Percentiles rank a stretch among this genome's conserved stretches.
These are phyloP conservation scores for Schwanniomyces sp. DNA, from an alignment of 805 yeast species.

Conservation along the genomic window DNA sequence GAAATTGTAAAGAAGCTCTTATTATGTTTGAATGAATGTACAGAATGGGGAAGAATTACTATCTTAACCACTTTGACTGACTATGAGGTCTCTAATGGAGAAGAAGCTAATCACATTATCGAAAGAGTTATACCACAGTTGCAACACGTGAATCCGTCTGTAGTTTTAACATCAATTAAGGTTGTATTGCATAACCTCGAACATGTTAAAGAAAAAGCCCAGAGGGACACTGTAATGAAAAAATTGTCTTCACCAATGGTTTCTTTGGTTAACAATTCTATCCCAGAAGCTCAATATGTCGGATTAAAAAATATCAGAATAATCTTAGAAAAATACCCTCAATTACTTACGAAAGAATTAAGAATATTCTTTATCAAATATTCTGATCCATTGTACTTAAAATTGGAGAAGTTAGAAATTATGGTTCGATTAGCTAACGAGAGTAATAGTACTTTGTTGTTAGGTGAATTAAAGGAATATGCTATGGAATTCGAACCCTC, in stretches of 20 bases:
- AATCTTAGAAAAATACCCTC: slow-evolving; percentile 85
- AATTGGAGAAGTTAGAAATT: slow-evolving; percentile 74
- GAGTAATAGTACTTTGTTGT: slow-evolving; percentile 53
- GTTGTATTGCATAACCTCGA: slow-evolving; percentile 72
- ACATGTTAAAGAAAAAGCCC: slow-evolving; percentile 40
- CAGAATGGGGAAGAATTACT: slow-evolving; percentile 98
- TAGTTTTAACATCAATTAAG: slow-evolving; percentile 82
- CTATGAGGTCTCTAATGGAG: slow-evolving; percentile 52
- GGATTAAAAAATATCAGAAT: slow-evolving; percentile 89
- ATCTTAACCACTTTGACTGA: slow-evolving; percentile 80
- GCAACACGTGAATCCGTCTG: slow-evolving; percentile 96
- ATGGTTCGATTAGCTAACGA: slow-evolving; percentile 68
- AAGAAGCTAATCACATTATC: slow-evolving; percentile 80
- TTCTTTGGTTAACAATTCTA: slow-evolving; percentile 77
- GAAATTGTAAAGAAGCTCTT: slow-evolving; percentile 61
- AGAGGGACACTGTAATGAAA: slow-evolving; percentile 49
- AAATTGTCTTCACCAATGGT: slow-evolving; percentile 85
- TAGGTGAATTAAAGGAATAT: slow-evolving; percentile 75
- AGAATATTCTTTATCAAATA: slow-evolving; percentile 89
- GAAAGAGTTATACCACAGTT: slow-evolving; percentile 92
- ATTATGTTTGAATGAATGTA: slow-evolving; percentile 89
- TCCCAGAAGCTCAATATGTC: slow-evolving; percentile 92
- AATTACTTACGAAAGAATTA: slow-evolving; percentile 70
- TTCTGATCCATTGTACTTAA: slow-evolving; percentile 78
- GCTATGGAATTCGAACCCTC: slow-evolving; percentile 84